Evolutionary conservation across 192 early-diverging fungal species (phyloP).

Genomic region (Helicostylum pulchrum): DNA sequence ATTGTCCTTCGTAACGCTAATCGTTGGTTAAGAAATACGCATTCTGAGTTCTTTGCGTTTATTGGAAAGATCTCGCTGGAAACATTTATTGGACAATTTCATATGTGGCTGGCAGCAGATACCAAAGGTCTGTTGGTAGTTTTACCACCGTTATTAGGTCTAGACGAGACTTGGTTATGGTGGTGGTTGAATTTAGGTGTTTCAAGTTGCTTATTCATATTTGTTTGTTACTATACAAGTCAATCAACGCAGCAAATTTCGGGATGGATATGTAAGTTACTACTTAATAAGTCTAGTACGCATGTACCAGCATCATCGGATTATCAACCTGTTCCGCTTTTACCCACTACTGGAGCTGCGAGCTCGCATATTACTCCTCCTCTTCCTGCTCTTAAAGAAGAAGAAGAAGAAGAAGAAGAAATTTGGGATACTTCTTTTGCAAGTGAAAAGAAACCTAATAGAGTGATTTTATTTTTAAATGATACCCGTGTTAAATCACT

Average conservation of each 20-base stretch:
- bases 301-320: constrained; percentile 4
- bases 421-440: background rate
- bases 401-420: background rate
- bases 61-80: constrained; percentile 69
- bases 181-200: constrained; percentile 55
- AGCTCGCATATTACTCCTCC: too few species aligned
- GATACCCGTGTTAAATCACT: constrained; percentile 2
- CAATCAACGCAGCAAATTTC: constrained; percentile 40
- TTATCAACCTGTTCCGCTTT: constrained; percentile 28
- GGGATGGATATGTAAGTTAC: constrained; percentile 19
- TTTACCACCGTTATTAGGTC: constrained; percentile 16
- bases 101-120: constrained; percentile 74
- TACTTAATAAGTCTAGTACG: background rate
- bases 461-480: background rate
- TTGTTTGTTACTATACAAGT: constrained; percentile 43
- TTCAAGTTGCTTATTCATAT: constrained; percentile 48
- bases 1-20: constrained; percentile 68
- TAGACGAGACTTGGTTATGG: constrained; percentile 29
- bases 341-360: constrained; percentile 11
- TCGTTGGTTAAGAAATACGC: constrained; percentile 45
- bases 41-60: constrained; percentile 51
- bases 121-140: constrained; percentile 66
- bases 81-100: constrained; percentile 80
- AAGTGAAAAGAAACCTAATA: background rate
- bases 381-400: background rate